phyloP scores from a whole-genome alignment of 352 stramenopile species.

The Globisporangium camurandrum region DNA sequence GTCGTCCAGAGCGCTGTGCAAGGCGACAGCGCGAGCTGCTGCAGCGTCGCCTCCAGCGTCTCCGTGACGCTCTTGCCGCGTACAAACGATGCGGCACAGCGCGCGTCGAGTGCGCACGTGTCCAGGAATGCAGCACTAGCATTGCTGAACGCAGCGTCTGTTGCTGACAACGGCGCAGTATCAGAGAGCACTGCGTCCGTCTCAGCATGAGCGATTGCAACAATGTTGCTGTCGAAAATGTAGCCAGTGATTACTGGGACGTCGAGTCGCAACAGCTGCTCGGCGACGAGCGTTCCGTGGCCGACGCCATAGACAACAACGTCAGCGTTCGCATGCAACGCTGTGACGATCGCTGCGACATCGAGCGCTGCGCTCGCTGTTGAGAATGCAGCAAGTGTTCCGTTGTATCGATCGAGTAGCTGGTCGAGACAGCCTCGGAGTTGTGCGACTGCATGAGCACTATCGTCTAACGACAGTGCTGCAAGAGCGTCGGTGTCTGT shows the following conservation, averaged over 20 bases:
- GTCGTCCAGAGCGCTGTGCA: conserved; percentile 1
- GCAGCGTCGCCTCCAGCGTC: conserved; percentile 28
- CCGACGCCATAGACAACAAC: conserved; percentile 63
- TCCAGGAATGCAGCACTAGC: conserved; percentile 31
- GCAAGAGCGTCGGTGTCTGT: background rate
- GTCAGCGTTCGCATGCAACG: conserved; percentile 22
- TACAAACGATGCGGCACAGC: conserved; percentile 27
- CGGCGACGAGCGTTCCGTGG: conserved; percentile 45
- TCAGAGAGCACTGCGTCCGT: conserved; percentile 9
- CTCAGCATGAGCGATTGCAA: too few species aligned
- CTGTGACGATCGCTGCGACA: conserved; percentile 42
- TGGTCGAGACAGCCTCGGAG: background rate
- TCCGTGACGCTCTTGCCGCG: conserved; percentile 16
- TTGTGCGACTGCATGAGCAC: too few species aligned
- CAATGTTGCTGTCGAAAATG: conserved; percentile 45
- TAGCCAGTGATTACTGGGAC: conserved; percentile 45
- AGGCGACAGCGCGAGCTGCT: conserved; percentile 12
- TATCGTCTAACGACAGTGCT: too few species aligned
- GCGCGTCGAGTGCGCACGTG: conserved; percentile 29
- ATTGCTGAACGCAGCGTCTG: conserved; percentile 28
- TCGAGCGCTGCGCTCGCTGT: conserved; percentile 54
- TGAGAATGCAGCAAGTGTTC: conserved; percentile 38
- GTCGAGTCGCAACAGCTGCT: conserved; percentile 45
- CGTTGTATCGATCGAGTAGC: background rate
- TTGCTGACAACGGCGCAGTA: conserved; percentile 16